These are phyloP conservation scores for Stevia rebaudiana DNA, from an alignment of 140 eudicot genomes.

Conservation along the genomic window DNA sequence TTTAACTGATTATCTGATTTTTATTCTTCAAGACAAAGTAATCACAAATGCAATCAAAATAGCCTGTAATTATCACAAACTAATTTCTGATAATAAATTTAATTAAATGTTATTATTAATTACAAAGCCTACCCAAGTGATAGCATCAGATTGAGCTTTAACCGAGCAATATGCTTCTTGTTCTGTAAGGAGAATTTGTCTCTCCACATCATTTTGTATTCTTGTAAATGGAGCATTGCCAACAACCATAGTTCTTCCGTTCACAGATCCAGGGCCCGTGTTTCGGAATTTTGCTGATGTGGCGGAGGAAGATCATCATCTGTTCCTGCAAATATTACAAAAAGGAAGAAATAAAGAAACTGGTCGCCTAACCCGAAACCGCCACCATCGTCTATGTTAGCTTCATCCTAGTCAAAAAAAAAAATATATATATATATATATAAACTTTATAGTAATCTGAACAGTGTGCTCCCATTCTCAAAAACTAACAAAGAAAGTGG, in stretches of 20 bases:
- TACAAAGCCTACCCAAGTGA: constrained; percentile 61
- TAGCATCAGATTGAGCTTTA: constrained; percentile 81
- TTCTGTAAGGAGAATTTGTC: constrained; percentile 56
- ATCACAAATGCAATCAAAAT: neutral
- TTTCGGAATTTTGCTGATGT: constrained; percentile 51
- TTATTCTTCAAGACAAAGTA: neutral
- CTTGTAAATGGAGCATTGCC: constrained; percentile 39
- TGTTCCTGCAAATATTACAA: constrained; percentile 39
- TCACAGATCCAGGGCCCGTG: constrained; percentile 43
- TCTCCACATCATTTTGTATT: constrained; percentile 53
- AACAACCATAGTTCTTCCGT: constrained; percentile 51
- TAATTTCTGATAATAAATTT: neutral
- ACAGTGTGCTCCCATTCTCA: too few species aligned
- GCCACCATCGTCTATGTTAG: too few species aligned
- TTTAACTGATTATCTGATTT: neutral
- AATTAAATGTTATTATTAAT: neutral
- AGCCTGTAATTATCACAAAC: neutral
- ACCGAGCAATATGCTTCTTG: constrained; percentile 81
- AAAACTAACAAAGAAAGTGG: too few species aligned
- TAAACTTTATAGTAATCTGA: too few species aligned
- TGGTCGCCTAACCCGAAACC: too few species aligned
- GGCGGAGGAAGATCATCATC: constrained; percentile 72
- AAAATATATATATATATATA: too few species aligned
- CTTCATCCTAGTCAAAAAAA: too few species aligned
- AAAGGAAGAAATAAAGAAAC: neutral